These are phyloP conservation scores for Diaporthe destruens DNA, from an alignment of 2,329 filamentous ascomycete species.

Conservation along the genomic window DNA sequence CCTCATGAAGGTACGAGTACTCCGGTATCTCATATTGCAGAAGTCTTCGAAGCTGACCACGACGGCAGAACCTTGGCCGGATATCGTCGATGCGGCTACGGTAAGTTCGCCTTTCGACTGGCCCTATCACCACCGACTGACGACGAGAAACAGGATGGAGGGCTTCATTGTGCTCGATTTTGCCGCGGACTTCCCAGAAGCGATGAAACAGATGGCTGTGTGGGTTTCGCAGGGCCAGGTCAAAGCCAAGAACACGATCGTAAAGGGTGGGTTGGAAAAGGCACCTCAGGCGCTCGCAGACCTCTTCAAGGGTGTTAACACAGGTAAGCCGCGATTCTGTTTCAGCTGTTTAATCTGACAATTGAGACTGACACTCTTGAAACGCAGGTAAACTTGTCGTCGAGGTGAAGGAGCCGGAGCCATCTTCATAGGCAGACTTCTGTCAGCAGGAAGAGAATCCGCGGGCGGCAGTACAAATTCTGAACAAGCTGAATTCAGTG, in stretches of 20 bases:
- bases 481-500: background rate
- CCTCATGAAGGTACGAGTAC: constrained; percentile 18
- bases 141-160: constrained; percentile 60
- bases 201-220: constrained; percentile 70
- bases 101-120: constrained; percentile 64
- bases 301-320: constrained; percentile 78
- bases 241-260: constrained; percentile 77
- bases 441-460: background rate
- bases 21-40: background rate
- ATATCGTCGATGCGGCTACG: constrained; percentile 35
- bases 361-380: constrained; percentile 14
- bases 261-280: constrained; percentile 74
- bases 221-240: constrained; percentile 82
- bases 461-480: background rate
- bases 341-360: no score
- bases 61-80: constrained; percentile 32
- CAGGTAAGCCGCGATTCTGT: constrained; percentile 57
- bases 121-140: constrained; percentile 50
- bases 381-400: constrained; percentile 64
- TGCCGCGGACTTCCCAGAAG: constrained; percentile 66
- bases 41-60: constrained; percentile 53
- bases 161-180: constrained; percentile 83
- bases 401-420: constrained; percentile 58
- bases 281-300: constrained; percentile 74
- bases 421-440: background rate